phyloP scores from a whole-genome alignment of 1,139 yeast species.

The Lodderomyces orthopsilosis region DNA sequence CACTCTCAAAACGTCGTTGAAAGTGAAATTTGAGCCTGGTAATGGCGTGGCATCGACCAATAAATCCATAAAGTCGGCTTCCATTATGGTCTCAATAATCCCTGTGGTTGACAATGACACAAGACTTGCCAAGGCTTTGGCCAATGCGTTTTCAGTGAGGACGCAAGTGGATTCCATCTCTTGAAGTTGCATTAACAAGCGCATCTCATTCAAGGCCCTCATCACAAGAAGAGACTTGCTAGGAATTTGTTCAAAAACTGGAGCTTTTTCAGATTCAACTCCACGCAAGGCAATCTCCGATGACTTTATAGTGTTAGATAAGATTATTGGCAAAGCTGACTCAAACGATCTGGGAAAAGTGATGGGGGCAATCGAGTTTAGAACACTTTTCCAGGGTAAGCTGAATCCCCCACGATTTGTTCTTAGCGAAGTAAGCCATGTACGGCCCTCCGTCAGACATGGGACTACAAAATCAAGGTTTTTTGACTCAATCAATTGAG shows the following conservation, averaged over 20 bases:
- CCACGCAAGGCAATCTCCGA: slow-evolving; percentile 71
- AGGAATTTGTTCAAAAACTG: slow-evolving; percentile 58
- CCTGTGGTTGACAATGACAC: slow-evolving; percentile 27
- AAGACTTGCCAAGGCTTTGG: slow-evolving; percentile 36
- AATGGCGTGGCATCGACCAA: slow-evolving; percentile 49
- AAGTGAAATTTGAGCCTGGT: slow-evolving; percentile 34
- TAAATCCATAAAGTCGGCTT: slow-evolving; percentile 53
- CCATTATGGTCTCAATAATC: slow-evolving; percentile 30
- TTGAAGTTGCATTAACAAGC: slow-evolving; percentile 25
- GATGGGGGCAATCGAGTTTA: slow-evolving; percentile 26
- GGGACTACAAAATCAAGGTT: neutral
- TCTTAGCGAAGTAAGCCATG: neutral
- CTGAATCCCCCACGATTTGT: neutral
- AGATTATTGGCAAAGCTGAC: slow-evolving; percentile 34
- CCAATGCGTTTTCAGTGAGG: slow-evolving; percentile 5
- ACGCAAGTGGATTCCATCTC: neutral
- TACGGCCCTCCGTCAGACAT: neutral
- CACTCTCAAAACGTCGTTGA: slow-evolving; percentile 38
- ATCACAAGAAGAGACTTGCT: slow-evolving; percentile 57
- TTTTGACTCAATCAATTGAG: neutral
- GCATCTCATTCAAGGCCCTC: slow-evolving; percentile 50
- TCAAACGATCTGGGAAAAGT: slow-evolving; percentile 42
- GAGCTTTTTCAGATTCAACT: slow-evolving; percentile 28
- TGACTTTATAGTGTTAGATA: slow-evolving; percentile 59
- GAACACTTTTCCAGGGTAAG: neutral